Percentiles rank a stretch among this genome's conserved stretches.
Evolutionary conservation across 2,329 filamentous ascomycete species (phyloP).

Genomic region (Cordyceps cateniannulata): DNA sequence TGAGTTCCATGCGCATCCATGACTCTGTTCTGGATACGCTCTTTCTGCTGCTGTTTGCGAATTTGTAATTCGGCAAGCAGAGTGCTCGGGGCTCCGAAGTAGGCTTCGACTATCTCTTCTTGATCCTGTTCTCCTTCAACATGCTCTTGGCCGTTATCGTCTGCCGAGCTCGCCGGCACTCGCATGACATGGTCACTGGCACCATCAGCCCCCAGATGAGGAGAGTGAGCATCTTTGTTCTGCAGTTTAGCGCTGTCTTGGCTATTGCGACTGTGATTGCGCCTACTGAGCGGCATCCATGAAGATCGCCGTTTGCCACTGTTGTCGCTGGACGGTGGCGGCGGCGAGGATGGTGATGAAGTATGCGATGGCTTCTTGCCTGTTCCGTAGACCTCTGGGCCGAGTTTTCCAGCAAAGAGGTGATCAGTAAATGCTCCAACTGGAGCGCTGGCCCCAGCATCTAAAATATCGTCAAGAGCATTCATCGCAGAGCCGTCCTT

Average conservation of each 20-base stretch:
- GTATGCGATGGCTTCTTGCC: conserved; percentile 39
- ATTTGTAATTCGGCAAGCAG: conserved; percentile 87
- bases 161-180: neutral
- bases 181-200: conserved; percentile 17
- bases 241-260: conserved; percentile 22
- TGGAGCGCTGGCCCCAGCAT: conserved; percentile 81
- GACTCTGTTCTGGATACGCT: conserved; percentile 58
- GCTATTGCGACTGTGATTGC: conserved; percentile 24
- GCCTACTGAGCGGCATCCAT: conserved; percentile 41
- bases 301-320: conserved; percentile 41
- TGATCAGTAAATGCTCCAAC: conserved; percentile 91
- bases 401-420: conserved; percentile 69
- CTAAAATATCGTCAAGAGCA: conserved; percentile 85
- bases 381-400: conserved; percentile 66
- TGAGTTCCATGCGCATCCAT: conserved; percentile 66
- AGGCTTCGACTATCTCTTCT: conserved; percentile 42
- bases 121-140: conserved; percentile 37
- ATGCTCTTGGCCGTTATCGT: conserved; percentile 18
- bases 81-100: conserved; percentile 74
- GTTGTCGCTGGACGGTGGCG: conserved; percentile 19
- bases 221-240: conserved; percentile 9
- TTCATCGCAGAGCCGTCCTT: conserved; percentile 78
- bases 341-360: conserved; percentile 21
- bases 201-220: neutral
- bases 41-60: conserved; percentile 81